Evolutionary conservation across 2,329 filamentous ascomycete genomes (phyloP), one percentile per base, ranked within the genome.

Genomic region (Dactylellina parvicollis): DNA sequence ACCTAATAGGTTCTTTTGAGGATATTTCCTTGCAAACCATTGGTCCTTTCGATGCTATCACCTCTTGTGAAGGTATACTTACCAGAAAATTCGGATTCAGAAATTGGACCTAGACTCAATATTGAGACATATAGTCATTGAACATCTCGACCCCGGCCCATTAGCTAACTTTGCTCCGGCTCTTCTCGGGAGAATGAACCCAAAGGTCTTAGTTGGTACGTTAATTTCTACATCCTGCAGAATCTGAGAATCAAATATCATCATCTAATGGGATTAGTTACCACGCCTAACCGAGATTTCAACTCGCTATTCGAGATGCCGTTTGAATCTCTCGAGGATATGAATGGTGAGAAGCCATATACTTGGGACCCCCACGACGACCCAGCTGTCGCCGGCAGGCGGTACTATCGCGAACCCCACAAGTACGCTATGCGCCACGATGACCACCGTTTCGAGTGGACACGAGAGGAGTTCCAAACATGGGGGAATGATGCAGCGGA

Each of bases 371-470:
- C 70, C 8, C 49, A 56, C 24, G 62, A 66, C n/a, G 70, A 74
- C 36, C 70, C 70, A 7, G 42, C 24, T 2, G 60, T 62, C 8
- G 47, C 70, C 2, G 47, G 55, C 22, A 55, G 55, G 26, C 70
- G 70, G 12, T 74, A 55, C 52, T 74, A 74, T 28, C 61, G 70
- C 4, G 61, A 50, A 22, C 60, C 70, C 1, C 70, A 74, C 22
- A 61, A 70, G 4, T 78, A 78, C 54, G 70, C 66, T 2, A 78
- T 78, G 76, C 74, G 77, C 16, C 77, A 78, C 26, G 67, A 76
- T 34, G 77, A 78, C 42, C 77, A 78, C 28, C 66, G 77, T 4
- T 78, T 78, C 38, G 77, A 78, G 42, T 78, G 77, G 77, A 77
- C 76, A 3, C 57, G 76, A 9, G 34, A 60, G 14, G 76, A 78